Evolutionary conservation across 1,139 yeast genomes (phyloP), one percentile per base, ranked within the genome.

Genomic region (Nakaseomyces sp.): DNA sequence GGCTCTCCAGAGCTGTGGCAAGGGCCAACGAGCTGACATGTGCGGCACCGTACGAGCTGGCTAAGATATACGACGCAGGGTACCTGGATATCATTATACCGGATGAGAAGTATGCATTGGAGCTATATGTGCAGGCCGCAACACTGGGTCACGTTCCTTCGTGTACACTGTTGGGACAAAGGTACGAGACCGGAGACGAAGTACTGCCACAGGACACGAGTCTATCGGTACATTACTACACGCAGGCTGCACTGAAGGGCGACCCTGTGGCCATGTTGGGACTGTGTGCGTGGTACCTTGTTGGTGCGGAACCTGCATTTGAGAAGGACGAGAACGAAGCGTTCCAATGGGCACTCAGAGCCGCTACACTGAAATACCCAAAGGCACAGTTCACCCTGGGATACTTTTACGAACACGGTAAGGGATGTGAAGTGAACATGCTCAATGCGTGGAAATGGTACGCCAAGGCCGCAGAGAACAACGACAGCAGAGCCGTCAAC

Each of bases 201-300:
- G 71, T 80, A 19, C 81, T 91, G 13, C 85, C 88, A 1, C 85
- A 80, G 53, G 95, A 91, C 61, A 73, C 91, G 0, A 84, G 86
- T 52, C 71, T 91, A 44, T 82, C 95, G 1, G 86, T 91, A 41
- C 96, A 91, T 63, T 91, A 89, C 61, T 91, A 87, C 63, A 88
- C 96, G 0, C 81, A 84, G 53, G 95, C 95, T 0, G 96, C 97
- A 0, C 65, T 81, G 39, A 82, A 83, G 2, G 96, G 96, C 5
- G 95, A 91, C 63, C 77, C 95, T 1, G 79, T 76, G 43, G 82
- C 95, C 13, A 91, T 89, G 95, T 71, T 89, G 56, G 89, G 95
- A 3, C 73, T 91, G 72, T 88, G 96, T 64, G 96, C 96, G 2
- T 91, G 97, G 97, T 91, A 88, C 62, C 71, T 89, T 62, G 83